Evolutionary conservation across 352 stramenopile genomes (phyloP).

Genomic region (Globisporangium heterothallicum): DNA sequence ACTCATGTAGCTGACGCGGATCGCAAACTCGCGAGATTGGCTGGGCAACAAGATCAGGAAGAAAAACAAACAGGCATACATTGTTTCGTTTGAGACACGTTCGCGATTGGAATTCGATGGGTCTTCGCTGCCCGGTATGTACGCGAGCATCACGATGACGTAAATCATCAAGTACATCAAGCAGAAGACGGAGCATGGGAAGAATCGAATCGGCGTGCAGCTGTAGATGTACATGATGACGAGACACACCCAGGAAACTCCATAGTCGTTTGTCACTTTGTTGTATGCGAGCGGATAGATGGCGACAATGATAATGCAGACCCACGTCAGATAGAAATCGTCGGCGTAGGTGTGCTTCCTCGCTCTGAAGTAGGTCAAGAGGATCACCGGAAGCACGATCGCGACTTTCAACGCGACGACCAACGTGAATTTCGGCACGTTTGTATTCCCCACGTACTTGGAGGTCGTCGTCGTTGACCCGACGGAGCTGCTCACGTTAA

Average conservation of each 20-base stretch:
- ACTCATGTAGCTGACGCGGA: conserved; percentile 83
- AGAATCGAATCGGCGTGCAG: conserved; percentile 77
- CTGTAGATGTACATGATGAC: conserved; percentile 86
- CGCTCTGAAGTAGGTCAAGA: conserved; percentile 63
- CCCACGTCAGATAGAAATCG: conserved; percentile 68
- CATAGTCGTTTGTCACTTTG: conserved; percentile 77
- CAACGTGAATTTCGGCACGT: conserved; percentile 60
- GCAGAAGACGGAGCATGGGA: conserved; percentile 69
- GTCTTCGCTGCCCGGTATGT: conserved; percentile 33
- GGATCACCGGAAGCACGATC: conserved; percentile 53
- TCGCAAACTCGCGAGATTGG: conserved; percentile 75
- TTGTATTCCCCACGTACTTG: conserved; percentile 23
- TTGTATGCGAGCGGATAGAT: conserved; percentile 77
- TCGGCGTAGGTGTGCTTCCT: conserved; percentile 52
- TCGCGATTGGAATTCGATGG: conserved; percentile 26
- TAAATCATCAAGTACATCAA: conserved; percentile 62
- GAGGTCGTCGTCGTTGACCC: conserved; percentile 20
- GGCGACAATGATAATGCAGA: conserved; percentile 52
- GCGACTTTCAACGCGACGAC: conserved; percentile 60
- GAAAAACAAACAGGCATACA: conserved; percentile 82
- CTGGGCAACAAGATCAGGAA: conserved; percentile 73
- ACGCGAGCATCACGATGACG: conserved; percentile 64
- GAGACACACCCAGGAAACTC: conserved; percentile 75
- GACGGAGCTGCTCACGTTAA: conserved; percentile 35
- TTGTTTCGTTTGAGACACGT: conserved; percentile 56